Evolutionary conservation across 225 moss, liverwort and hornwort species (phyloP).

Genomic region (Asterella californica): DNA sequence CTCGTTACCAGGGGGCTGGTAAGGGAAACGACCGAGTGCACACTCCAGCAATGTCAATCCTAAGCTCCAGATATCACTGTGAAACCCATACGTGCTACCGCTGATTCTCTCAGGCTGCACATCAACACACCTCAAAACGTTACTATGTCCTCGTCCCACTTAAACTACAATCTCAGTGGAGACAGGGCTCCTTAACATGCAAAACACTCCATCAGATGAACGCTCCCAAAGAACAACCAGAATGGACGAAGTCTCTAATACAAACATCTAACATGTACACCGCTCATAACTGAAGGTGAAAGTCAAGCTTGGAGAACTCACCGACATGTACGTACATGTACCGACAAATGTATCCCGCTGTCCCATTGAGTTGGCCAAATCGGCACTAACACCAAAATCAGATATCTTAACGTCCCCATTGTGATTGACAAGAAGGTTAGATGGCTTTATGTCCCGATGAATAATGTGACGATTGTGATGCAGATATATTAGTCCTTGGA

Average conservation of each 20-base stretch:
- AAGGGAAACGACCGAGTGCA: constrained; percentile 85
- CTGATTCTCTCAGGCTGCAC: constrained; percentile 90
- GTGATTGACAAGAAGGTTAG: constrained; percentile 81
- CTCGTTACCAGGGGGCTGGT: constrained; percentile 82
- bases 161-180: background rate
- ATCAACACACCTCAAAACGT: background rate
- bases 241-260: background rate
- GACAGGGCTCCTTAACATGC: background rate
- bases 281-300: background rate
- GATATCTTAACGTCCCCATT: constrained; percentile 87
- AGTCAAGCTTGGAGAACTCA: constrained; percentile 32
- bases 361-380: constrained; percentile 82
- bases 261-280: background rate
- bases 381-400: constrained; percentile 94
- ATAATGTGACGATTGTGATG: constrained; percentile 84
- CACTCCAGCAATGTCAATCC: constrained; percentile 92
- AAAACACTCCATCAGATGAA: background rate
- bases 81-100: constrained; percentile 79
- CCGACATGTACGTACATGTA: constrained; percentile 98
- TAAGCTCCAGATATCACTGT: constrained; percentile 97
- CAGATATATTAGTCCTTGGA: constrained; percentile 80
- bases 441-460: constrained; percentile 95
- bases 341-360: constrained; percentile 89
- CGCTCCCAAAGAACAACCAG: background rate
- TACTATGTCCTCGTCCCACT: background rate